Conservation (phyloP, 331 rosid genomes). For the Telfairia occidentalis region DNA sequence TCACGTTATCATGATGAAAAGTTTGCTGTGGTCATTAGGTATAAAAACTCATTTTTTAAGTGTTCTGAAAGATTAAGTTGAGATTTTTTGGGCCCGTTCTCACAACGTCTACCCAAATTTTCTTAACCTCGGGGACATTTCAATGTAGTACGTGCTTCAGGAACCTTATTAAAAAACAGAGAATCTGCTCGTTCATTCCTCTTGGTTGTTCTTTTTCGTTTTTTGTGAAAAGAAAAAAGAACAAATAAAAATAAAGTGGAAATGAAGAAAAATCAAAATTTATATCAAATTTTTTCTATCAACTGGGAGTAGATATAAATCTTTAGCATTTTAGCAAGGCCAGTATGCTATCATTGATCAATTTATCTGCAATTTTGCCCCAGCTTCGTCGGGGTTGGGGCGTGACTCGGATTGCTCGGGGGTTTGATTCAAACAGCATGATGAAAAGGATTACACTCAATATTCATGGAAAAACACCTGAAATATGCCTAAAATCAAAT, state of each 20-base stretch:
- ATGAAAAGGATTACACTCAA: neutral
- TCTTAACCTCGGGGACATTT: neutral
- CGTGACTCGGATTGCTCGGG: neutral
- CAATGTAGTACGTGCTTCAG: neutral
- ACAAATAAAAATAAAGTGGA: neutral
- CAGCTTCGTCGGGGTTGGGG: neutral
- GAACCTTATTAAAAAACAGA: neutral
- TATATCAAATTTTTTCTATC: neutral
- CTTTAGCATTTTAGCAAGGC: neutral
- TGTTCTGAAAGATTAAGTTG: neutral
- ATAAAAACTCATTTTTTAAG: neutral
- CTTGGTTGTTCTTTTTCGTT: neutral
- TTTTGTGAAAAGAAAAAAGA: too few relatives aligned
- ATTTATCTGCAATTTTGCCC: neutral
- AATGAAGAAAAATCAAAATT: neutral
- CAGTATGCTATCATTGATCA: neutral
- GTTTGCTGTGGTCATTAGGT: neutral
- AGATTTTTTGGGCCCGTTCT: neutral
- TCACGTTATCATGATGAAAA: neutral
- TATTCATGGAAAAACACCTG: neutral
- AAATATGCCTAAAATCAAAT: constrained; percentile 8
- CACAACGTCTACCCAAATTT: too few relatives aligned
- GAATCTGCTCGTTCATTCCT: neutral
- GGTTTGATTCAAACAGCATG: neutral
- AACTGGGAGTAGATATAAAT: neutral